These are phyloP conservation scores for Hirsutella rhossiliensis DNA, from an alignment of 2,329 filamentous ascomycete genomes.

Conservation along the genomic window DNA sequence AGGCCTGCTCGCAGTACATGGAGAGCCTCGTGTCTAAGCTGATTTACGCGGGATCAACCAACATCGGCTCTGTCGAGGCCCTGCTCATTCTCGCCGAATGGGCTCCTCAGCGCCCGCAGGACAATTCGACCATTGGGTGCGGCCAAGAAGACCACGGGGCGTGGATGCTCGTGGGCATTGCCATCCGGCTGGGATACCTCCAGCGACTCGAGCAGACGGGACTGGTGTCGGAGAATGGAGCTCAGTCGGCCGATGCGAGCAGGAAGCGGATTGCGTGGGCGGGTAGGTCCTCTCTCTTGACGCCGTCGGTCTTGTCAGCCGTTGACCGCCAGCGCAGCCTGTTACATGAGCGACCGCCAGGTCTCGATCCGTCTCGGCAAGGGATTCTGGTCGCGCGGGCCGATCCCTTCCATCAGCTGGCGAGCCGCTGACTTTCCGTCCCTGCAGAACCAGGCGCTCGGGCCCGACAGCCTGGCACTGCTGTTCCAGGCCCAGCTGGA, in stretches of 20 bases:
- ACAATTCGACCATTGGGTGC: conserved; percentile 51
- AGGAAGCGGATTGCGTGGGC: conserved; percentile 59
- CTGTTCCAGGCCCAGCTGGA: conserved; percentile 63
- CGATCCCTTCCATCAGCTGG: conserved; percentile 52
- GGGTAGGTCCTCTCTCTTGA: conserved; percentile 22
- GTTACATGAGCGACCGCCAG: conserved; percentile 54
- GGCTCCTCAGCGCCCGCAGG: conserved; percentile 54
- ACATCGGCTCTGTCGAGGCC: conserved; percentile 60
- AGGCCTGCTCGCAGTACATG: conserved; percentile 58
- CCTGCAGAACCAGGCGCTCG: conserved; percentile 42
- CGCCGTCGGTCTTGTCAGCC: too few species aligned
- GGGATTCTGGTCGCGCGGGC: conserved; percentile 63
- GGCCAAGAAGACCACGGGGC: conserved; percentile 64
- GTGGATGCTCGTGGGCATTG: conserved; percentile 67
- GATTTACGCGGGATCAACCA: conserved; percentile 52
- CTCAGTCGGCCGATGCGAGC: conserved; percentile 46
- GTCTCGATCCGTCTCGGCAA: conserved; percentile 61
- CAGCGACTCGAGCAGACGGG: conserved; percentile 58
- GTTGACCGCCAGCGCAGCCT: conserved; percentile 23
- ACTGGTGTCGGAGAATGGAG: conserved; percentile 46
- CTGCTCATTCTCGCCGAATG: conserved; percentile 60
- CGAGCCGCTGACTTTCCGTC: conserved; percentile 57
- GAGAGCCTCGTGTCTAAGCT: conserved; percentile 55
- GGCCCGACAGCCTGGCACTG: conserved; percentile 54
- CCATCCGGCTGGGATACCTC: conserved; percentile 57